Evolutionary conservation across 2,329 filamentous ascomycete genomes (phyloP).

Genomic region (Sporothrix pseudoabietina): DNA sequence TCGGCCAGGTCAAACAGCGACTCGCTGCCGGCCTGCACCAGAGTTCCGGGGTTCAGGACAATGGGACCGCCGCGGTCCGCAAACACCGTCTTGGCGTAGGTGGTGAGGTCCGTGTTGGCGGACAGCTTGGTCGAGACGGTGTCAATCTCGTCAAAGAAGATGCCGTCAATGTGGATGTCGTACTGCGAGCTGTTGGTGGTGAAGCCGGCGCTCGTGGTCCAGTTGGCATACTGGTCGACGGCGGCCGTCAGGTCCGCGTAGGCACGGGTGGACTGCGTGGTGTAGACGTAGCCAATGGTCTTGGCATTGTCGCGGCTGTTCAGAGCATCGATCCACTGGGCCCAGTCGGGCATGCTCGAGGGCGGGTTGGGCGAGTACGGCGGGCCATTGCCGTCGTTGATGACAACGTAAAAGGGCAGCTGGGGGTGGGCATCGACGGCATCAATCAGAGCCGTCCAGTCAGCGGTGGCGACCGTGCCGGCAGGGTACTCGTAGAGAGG

Average conservation of each 20-base stretch:
- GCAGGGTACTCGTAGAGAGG: conserved; percentile 36
- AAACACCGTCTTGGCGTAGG: conserved; percentile 29
- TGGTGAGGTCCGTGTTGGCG: conserved; percentile 31
- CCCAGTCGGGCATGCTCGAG: conserved; percentile 29
- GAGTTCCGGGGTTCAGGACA: conserved; percentile 32
- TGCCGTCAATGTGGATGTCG: conserved; percentile 32
- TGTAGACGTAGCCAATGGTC: conserved; percentile 34
- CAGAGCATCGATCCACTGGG: conserved; percentile 29
- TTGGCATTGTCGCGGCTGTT: conserved; percentile 31
- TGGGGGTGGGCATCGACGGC: conserved; percentile 33
- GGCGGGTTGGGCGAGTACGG: conserved; percentile 31
- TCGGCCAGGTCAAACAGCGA: conserved; percentile 32
- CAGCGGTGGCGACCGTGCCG: conserved; percentile 26
- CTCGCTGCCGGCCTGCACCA: conserved; percentile 32
- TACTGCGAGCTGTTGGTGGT: conserved; percentile 25
- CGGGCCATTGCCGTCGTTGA: conserved; percentile 33
- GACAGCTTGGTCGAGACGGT: conserved; percentile 27
- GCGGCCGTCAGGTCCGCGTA: conserved; percentile 22
- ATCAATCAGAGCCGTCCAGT: conserved; percentile 34
- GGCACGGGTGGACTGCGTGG: conserved; percentile 18
- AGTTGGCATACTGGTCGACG: conserved; percentile 32
- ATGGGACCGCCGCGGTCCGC: conserved; percentile 27
- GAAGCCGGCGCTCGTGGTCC: conserved; percentile 29
- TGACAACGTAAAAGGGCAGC: conserved; percentile 34
- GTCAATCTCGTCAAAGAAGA: conserved; percentile 36